These are phyloP conservation scores for Hymenoscyphus fructigenus DNA, from an alignment of 2,329 filamentous ascomycete genomes.

Conservation along the genomic window DNA sequence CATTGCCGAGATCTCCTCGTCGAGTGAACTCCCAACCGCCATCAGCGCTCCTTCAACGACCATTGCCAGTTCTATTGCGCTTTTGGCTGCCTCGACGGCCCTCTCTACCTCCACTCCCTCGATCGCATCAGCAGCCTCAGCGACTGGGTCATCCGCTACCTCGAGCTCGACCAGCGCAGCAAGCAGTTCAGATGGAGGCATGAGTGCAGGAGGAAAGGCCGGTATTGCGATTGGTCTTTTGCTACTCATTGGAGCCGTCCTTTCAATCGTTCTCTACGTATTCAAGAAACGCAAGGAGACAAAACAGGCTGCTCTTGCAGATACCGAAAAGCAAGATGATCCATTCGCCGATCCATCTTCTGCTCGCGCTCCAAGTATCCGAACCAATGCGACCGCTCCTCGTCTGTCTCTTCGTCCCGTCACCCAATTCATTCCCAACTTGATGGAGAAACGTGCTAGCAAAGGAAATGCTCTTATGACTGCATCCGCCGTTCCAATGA, in stretches of 20 bases:
- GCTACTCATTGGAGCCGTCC: constrained; percentile 63
- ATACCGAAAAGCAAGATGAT: constrained; percentile 17
- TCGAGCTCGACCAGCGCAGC: constrained; percentile 15
- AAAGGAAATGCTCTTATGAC: constrained; percentile 46
- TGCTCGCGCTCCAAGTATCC: constrained; percentile 15
- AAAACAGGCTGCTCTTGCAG: constrained; percentile 56
- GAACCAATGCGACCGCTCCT: constrained; percentile 57
- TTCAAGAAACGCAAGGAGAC: constrained; percentile 71
- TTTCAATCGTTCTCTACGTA: constrained; percentile 68
- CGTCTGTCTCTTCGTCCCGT: constrained; percentile 80
- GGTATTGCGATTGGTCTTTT: constrained; percentile 84
- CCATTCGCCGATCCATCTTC: constrained; percentile 13
- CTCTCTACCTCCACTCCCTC: constrained; percentile 13
- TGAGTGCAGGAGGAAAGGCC: constrained; percentile 56
- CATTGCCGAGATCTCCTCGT: background rate
- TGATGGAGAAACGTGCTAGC: constrained; percentile 53
- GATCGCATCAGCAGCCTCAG: constrained; percentile 10
- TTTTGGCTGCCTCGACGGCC: constrained; percentile 4
- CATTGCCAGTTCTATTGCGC: constrained; percentile 16
- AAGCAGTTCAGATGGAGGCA: constrained; percentile 24
- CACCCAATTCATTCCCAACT: constrained; percentile 76
- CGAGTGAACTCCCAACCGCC: constrained; percentile 19
- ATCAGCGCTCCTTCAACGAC: constrained; percentile 23
- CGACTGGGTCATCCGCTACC: constrained; percentile 13
- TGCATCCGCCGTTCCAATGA: constrained; percentile 29